Percentiles rank a stretch among this genome's conserved stretches.
These are phyloP conservation scores for Thalassiosira livingstoniorum DNA, from an alignment of 352 stramenopile species.

Conservation along the genomic window DNA sequence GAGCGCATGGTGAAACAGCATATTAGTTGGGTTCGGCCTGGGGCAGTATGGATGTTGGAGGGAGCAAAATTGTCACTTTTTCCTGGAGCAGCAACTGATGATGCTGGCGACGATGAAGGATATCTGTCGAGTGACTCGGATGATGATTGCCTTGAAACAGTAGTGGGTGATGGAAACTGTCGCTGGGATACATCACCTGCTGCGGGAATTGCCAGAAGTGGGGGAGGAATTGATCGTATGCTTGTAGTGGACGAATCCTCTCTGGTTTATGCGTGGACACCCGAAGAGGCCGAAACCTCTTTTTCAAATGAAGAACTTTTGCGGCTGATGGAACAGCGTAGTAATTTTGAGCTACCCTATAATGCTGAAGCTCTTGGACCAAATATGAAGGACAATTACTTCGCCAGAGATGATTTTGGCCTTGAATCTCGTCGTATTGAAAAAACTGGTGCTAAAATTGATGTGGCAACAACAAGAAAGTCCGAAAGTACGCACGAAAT, in stretches of 20 bases:
- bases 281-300: conserved; percentile 38
- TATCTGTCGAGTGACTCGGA: background rate
- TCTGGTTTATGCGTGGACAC: conserved; percentile 56
- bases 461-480: too few relatives aligned
- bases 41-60: conserved; percentile 55
- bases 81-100: conserved; percentile 17
- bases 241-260: conserved; percentile 51
- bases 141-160: background rate
- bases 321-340: conserved; percentile 35
- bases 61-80: conserved; percentile 53
- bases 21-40: conserved; percentile 41
- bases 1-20: conserved; percentile 53
- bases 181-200: conserved; percentile 30
- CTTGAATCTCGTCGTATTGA: too few relatives aligned
- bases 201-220: conserved; percentile 17
- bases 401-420: too few relatives aligned
- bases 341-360: conserved; percentile 3
- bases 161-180: background rate
- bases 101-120: conserved; percentile 23
- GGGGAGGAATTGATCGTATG: conserved; percentile 42
- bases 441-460: too few relatives aligned
- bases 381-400: too few relatives aligned
- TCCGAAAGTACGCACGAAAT: too few relatives aligned
- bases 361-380: too few relatives aligned
- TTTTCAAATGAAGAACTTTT: conserved; percentile 50